Evolutionary conservation across 1,139 yeast genomes (phyloP), one percentile per base, ranked within the genome.

Genomic region (Protomyces gravidus): DNA sequence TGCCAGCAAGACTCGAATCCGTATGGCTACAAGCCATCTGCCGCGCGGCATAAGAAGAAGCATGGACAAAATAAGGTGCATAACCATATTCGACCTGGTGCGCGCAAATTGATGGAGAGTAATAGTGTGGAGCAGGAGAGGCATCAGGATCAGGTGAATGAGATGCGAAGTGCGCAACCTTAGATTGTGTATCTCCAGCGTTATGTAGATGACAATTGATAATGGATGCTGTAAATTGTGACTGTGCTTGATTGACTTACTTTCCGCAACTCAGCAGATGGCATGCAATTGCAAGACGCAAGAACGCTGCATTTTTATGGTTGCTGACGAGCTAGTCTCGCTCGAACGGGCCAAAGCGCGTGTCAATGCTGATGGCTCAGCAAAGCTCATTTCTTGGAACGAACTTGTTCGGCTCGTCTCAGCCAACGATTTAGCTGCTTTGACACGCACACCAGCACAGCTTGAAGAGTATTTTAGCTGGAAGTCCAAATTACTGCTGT

Each of bases 361-460:
- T 27, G 17, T 53, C 47, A 45, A 53, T 19, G 46, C 51, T 13
- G 51, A 25, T 7, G 58, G 58, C 13, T 11, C 17, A 3, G 36
- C 48, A 30, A 27, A 36, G 33, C 30, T 39, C 25, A 27, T 46
- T 15, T 32, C 51, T 7, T 53, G 58, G 58, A 11, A 33, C 5
- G 58, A 53, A 36, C 28, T 53, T 11, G 21, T 11, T 6, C 9
- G 11, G 32, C n/a, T 53, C 21, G 30, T 53, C 5, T 7, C 17
- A 19, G 45, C 45, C 5, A 26, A 45, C 6, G 46, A 15, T 7
- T 19, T 74, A 46, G 61, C 63, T 5, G 62, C 62, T n/a, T 64
- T 74, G 26, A 62, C 67, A 15, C 68, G 77, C 2, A 67, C 68
- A 26, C 75, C 76, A 3, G 67, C 69, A 9, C 74, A 72, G 53